Evolutionary conservation across 768 basidiomycete species (phyloP).

Genomic region (Psilocybe tampanensis): DNA sequence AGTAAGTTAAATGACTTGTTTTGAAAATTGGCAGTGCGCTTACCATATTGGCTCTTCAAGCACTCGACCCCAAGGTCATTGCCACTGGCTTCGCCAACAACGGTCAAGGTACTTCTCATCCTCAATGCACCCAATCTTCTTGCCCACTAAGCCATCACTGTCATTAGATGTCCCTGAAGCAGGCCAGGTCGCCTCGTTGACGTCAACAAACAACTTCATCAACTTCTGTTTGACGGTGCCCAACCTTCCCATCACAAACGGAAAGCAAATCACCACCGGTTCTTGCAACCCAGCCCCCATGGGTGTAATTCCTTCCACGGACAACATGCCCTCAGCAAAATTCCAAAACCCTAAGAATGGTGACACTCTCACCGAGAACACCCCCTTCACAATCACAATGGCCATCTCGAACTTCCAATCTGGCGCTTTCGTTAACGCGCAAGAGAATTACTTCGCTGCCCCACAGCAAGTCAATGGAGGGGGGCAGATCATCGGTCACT

Average conservation of each 20-base stretch:
- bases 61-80: conserved; percentile 49
- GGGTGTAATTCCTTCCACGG: conserved; percentile 51
- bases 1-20: conserved; percentile 22
- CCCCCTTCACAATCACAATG: conserved; percentile 54
- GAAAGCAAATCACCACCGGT: conserved; percentile 50
- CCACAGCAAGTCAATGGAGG: conserved; percentile 55
- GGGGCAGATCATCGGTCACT: conserved; percentile 58
- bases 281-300: conserved; percentile 67
- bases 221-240: conserved; percentile 56
- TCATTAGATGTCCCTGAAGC: conserved; percentile 28
- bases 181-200: conserved; percentile 56
- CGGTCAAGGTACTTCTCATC: conserved; percentile 38
- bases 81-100: conserved; percentile 55
- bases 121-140: background rate
- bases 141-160: background rate
- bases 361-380: conserved; percentile 45
- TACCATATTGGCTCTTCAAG: conserved; percentile 12
- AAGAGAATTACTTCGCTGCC: conserved; percentile 55
- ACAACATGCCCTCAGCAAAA: conserved; percentile 53
- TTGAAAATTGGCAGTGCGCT: background rate
- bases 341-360: conserved; percentile 50
- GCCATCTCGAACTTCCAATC: conserved; percentile 46
- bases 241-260: conserved; percentile 56
- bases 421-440: conserved; percentile 58
- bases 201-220: conserved; percentile 66